Evolutionary conservation across 2,329 filamentous ascomycete species (phyloP).

Genomic region (Ophiosphaerella herpotricha): DNA sequence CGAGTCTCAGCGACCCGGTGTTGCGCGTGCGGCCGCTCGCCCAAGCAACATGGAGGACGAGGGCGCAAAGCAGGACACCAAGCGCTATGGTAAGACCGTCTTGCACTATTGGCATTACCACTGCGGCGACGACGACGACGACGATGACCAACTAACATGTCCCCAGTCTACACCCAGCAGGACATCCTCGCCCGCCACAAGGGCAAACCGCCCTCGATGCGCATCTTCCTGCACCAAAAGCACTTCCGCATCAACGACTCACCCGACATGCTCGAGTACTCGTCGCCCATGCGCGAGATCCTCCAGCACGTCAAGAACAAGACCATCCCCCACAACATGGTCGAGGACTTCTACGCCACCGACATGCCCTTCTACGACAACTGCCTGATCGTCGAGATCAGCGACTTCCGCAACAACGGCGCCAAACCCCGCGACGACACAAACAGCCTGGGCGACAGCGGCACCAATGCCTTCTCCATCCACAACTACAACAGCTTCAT

Average conservation of each 20-base stretch:
- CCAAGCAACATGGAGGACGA: slow-evolving; percentile 35
- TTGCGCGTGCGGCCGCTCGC: slow-evolving; percentile 33
- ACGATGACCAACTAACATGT: slow-evolving; percentile 5
- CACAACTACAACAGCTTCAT: slow-evolving; percentile 91
- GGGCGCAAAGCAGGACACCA: slow-evolving; percentile 32
- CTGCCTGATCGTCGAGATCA: slow-evolving; percentile 91
- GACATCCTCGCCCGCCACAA: slow-evolving; percentile 85
- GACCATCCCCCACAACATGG: slow-evolving; percentile 86
- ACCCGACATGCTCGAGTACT: slow-evolving; percentile 89
- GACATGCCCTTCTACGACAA: slow-evolving; percentile 85
- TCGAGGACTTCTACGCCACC: slow-evolving; percentile 73
- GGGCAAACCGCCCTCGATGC: slow-evolving; percentile 75
- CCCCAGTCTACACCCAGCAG: slow-evolving; percentile 69
- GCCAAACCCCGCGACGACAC: slow-evolving; percentile 59
- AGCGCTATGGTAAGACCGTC: slow-evolving; percentile 35
- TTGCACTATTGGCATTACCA: no score
- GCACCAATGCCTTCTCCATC: slow-evolving; percentile 75
- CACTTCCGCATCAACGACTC: slow-evolving; percentile 87
- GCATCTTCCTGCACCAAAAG: slow-evolving; percentile 81
- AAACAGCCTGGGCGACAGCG: slow-evolving; percentile 58
- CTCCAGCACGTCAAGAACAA: slow-evolving; percentile 76
- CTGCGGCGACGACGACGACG: no score
- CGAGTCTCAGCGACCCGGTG: slow-evolving; percentile 48
- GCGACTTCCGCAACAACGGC: slow-evolving; percentile 78
- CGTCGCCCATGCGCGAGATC: slow-evolving; percentile 83